Evolutionary conservation across 2,329 filamentous ascomycete genomes (phyloP).

Genomic region (Knufia petricola): DNA sequence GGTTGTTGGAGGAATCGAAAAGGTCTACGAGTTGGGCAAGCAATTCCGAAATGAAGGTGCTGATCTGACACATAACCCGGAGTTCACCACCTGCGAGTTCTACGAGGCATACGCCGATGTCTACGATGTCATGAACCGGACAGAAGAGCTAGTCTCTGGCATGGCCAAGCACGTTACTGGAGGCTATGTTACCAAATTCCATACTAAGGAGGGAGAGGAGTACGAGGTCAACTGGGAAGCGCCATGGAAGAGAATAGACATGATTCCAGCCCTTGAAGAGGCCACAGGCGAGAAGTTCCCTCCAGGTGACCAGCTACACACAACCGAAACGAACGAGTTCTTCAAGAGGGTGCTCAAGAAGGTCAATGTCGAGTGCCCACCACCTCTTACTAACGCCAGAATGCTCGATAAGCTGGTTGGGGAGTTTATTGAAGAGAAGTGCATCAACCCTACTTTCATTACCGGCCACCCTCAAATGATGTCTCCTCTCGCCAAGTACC

Average conservation of each 20-base stretch:
- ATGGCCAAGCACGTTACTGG: conserved; percentile 83
- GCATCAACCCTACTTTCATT: conserved; percentile 88
- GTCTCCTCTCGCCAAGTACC: conserved; percentile 93
- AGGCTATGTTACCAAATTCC: conserved; percentile 73
- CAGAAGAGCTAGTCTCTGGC: conserved; percentile 83
- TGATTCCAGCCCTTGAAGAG: conserved; percentile 89
- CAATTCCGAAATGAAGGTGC: conserved; percentile 93
- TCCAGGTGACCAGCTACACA: conserved; percentile 78
- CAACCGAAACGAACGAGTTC: conserved; percentile 78
- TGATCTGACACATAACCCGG: conserved; percentile 91
- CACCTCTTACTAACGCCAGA: conserved; percentile 83
- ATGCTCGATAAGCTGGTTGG: conserved; percentile 94
- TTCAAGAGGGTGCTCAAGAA: conserved; percentile 76
- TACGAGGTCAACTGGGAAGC: conserved; percentile 93
- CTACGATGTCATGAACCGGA: conserved; percentile 81
- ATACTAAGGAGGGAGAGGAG: conserved; percentile 73
- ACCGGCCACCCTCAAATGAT: conserved; percentile 77
- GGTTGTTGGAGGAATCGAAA: conserved; percentile 85
- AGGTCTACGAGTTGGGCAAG: conserved; percentile 90
- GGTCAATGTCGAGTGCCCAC: conserved; percentile 78
- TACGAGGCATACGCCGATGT: conserved; percentile 91
- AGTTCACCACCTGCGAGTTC: conserved; percentile 97
- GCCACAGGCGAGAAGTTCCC: conserved; percentile 90
- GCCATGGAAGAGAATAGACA: conserved; percentile 87
- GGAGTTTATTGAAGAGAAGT: conserved; percentile 90